Base-by-base conservation (phyloP, 1,139 yeast species). In the Geotrichum klebahnii region DNA sequence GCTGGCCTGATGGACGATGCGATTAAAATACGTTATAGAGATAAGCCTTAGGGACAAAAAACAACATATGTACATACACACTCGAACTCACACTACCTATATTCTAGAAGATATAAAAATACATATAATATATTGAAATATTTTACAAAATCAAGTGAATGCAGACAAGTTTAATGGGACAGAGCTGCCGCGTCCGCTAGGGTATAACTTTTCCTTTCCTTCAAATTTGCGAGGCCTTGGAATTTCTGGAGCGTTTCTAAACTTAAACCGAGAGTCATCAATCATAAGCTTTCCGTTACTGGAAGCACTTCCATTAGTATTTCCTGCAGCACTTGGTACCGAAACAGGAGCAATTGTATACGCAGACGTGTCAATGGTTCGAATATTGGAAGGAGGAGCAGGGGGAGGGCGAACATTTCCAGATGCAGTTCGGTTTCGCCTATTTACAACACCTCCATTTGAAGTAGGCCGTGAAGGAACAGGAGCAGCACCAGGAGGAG, bases 171-270 rank as follows among this genome's bases (percentile, higher is more conserved):
- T 82, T 59, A 92, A 72, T 1, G 97, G 97, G 36, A 92, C 95
- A 29, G 96, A 87, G 28, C 90, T 81, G 1, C 98, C 98, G 63
- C 97, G 78, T 5, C 98, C 97, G 70, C 96, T 87, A 12, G 97
- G 97, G 68, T 92, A 92, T 58, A 88, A 71, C 65, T 90, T 89
- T 52, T 76, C 77, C 49, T 75, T 77, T 10, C 80, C 84, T 49
- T 79, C 82, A 61, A 84, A 86, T 52, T 79, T 74, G 59, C 97
- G 74, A 14, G 97, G 97, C 59, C 80, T 80, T 0, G 98, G 97
- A 48, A 92, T 73, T 22, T 87, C 83, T 46, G 71, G 70, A 24
- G 79, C 76, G 65, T 86, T 85, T 12, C 71, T 67, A 71, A 90
- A 92, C 60, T 76, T 79, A 72, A 83, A 92, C 58, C 94, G 72